Base-by-base conservation (phyloP, 2,329 filamentous ascomycete genomes). In the Aspergillus sp. region DNA sequence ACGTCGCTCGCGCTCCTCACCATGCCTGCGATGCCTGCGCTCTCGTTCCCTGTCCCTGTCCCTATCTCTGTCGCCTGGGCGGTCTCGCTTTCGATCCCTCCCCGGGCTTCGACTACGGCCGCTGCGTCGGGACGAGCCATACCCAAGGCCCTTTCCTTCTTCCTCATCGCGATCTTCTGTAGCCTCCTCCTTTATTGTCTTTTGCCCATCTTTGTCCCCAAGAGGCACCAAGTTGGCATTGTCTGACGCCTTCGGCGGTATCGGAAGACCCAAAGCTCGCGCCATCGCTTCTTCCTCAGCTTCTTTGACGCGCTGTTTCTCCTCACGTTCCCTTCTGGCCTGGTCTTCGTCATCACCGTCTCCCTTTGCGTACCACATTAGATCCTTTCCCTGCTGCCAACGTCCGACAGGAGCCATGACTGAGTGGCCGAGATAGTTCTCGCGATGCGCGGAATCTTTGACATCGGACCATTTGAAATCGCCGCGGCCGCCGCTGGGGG, bases 391-490 rank as follows among this genome's bases (percentile, higher is more conserved):
- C 72, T 94, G 88, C 71, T 95, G 91, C 93, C 93, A 97, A 66
- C 93, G 89, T 7, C 93, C 93, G 3, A 96, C 92, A 0, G 93
- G 91, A 0, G 93, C 93, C 82, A 94, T 96, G 60, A 97, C 79
- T 61, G 90, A 95, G 80, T 97, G 93, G 55, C 93, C 93, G 7
- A 97, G 89, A 75, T 89, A 90, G 74, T 89, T 96, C 77, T 99
- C 93, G 76, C 95, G 92, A 72, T 96, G 93, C 21, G 85, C 81
- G 53, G 92, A 96, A 66, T 83, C 87, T 74, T 94, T 89, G 72
- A 99, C 94, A 68, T 97, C 92, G 66, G 94, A 90, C 95, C 95
- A 98, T 79, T 89, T 93, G 81, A 99, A 99, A 77, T 97, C 92
- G 77, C 90, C 90, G 73, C 83, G 84, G 62, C 95, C 95, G 71